Percentiles rank a stretch among this genome's conserved stretches.
Evolutionary conservation across 371 early-diverging fungal species (phyloP).

Genomic region (Haplosporangium sp.): DNA sequence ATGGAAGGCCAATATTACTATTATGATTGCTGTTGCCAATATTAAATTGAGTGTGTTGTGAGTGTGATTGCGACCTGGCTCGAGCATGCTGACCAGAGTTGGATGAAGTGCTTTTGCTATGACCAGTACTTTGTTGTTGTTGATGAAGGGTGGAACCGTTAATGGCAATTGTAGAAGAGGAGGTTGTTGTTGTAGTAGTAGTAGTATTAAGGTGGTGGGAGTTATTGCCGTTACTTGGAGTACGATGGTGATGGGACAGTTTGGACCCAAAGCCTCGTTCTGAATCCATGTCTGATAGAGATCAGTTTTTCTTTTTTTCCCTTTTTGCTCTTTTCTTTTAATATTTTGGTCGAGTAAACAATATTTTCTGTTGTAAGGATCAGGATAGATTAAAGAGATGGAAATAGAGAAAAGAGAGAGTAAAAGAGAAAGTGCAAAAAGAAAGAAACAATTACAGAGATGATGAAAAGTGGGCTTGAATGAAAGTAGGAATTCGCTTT

Average conservation of each 20-base stretch:
- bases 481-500: too few species aligned
- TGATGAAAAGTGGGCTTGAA: not conserved
- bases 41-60: conserved; percentile 10
- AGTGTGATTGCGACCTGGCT: conserved; percentile 34
- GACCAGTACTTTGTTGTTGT: not conserved
- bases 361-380: not conserved
- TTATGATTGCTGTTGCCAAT: not conserved
- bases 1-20: not conserved
- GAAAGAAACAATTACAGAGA: not conserved
- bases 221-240: not conserved
- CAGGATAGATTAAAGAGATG: not conserved
- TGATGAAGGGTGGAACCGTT: conserved; percentile 13
- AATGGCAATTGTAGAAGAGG: not conserved
- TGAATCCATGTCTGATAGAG: conserved; percentile 23
- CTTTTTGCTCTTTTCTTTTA: not conserved
- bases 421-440: not conserved
- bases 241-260: conserved; percentile 5
- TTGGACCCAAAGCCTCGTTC: conserved; percentile 30
- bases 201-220: conserved; percentile 5
- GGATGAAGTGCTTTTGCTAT: not conserved
- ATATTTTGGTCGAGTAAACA: too few species aligned
- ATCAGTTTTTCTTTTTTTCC: not conserved
- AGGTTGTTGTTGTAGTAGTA: conserved; percentile 1
- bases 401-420: not conserved
- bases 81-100: conserved; percentile 17